A percentile compares a stretch with the other conserved stretches of the same genome.
phyloP scores from a whole-genome alignment of 176 grass and related monocot genomes.

The Musa troglodytarum region DNA sequence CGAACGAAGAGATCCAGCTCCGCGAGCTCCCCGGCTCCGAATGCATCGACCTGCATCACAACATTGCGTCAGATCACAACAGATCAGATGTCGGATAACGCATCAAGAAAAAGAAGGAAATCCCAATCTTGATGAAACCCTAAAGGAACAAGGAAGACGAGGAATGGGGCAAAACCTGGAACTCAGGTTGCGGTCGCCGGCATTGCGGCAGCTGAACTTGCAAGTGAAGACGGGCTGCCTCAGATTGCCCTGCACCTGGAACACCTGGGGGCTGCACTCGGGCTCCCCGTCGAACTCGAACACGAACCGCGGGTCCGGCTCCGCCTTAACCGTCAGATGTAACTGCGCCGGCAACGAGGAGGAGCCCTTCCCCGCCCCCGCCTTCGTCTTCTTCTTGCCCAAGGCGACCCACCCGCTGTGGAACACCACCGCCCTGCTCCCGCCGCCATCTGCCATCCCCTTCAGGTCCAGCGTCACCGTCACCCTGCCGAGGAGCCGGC shows the following conservation, averaged over 20 bases:
- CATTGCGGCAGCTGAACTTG: conserved; percentile 66
- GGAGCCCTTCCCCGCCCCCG: neutral
- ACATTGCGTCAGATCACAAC: neutral
- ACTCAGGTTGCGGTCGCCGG: conserved; percentile 57
- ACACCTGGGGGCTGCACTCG: conserved; percentile 23
- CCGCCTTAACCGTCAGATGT: conserved; percentile 6
- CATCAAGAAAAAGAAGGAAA: neutral
- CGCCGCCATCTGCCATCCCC: conserved; percentile 25
- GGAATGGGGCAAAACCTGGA: conserved; percentile 24
- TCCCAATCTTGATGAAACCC: neutral
- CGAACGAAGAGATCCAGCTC: conserved; percentile 35
- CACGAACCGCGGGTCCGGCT: conserved; percentile 19
- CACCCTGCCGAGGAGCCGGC: conserved; percentile 60
- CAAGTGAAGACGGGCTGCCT: conserved; percentile 20
- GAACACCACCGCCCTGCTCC: conserved; percentile 39
- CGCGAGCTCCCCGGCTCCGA: conserved; percentile 21
- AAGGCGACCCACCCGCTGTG: conserved; percentile 79
- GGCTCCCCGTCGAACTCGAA: conserved; percentile 19
- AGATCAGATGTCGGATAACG: neutral
- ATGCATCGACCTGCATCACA: conserved; percentile 28
- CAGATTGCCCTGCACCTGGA: conserved; percentile 15
- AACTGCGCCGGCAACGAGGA: neutral
- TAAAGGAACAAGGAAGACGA: neutral
- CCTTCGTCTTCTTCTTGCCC: conserved; percentile 29
- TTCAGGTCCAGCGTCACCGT: conserved; percentile 68